Base-by-base conservation (phyloP, 345 rosid species). In the Brassica napus region DNA sequence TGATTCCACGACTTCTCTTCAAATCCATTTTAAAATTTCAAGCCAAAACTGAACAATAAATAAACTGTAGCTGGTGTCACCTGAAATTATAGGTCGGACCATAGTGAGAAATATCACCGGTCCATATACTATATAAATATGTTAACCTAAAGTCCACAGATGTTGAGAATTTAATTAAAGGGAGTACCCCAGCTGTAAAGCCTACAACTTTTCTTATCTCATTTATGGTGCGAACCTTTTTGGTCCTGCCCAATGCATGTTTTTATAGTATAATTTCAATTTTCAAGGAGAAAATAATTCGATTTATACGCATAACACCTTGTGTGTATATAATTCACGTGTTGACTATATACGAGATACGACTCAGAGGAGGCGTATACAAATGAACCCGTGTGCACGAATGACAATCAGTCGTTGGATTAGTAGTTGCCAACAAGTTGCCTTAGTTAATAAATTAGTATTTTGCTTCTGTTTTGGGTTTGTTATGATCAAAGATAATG, bases 181-280 rank as follows among this genome's bases (percentile, higher is more conserved):
- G 68, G 31, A 65, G 72, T 69, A 34, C 59, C 44, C 18, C 80
- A 81, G 73, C 83, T 81, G 83, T 81, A 81, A 81, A 81, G 80
- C 77, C 76, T 75, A 70, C 79, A 69, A 18, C 76, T 75, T 75
- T 75, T 80, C 67, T 49, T 58, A 62, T 65, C 77, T 70, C 83
- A 81, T 81, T 80, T 71, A 81, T 81, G 83, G 83, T 70, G 83
- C 73, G 63, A 80, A 70, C 80, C 72, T 69, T 69, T 35, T 81
- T 60, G 57, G 83, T 71, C 80, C 80, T 75, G 73, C 73, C 83
- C 76, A 75, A 80, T 65, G 68, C 70, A 75, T 75, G 30, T 74
- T 69, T 79, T 60, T 49, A 31, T 67, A 44, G 69, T 68, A 62
- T 61, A 34, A 42, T 63, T 74, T 75, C 79, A 75, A 71, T 64